Percentiles rank a stretch among this genome's conserved stretches.
These are phyloP conservation scores for Pseudisothecium myosuroides DNA, from an alignment of 225 moss, liverwort and hornwort species.

Conservation along the genomic window DNA sequence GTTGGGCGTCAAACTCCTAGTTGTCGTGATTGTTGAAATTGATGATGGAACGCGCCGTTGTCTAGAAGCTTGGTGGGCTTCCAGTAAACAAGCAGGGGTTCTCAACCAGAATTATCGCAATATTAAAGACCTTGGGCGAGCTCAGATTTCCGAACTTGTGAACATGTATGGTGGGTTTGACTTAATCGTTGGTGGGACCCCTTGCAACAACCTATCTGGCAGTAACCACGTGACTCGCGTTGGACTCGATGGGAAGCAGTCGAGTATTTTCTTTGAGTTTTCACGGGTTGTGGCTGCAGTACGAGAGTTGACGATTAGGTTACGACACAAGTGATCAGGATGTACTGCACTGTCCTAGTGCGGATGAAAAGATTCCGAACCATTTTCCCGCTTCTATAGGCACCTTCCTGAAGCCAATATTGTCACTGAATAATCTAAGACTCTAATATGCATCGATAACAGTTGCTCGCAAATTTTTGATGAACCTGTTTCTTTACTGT, in stretches of 20 bases:
- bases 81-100: slow-evolving; percentile 37
- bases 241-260: slow-evolving; percentile 48
- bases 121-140: slow-evolving; percentile 31
- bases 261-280: slow-evolving; percentile 62
- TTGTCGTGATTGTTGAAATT: slow-evolving; percentile 66
- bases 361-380: not conserved
- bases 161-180: slow-evolving; percentile 49
- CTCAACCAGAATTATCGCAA: slow-evolving; percentile 26
- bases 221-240: slow-evolving; percentile 41
- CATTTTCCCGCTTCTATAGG: not conserved
- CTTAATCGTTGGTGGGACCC: slow-evolving; percentile 73
- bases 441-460: not conserved
- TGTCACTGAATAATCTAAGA: not conserved
- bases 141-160: slow-evolving; percentile 21
- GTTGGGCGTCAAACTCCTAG: slow-evolving; percentile 42
- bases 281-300: slow-evolving; percentile 45
- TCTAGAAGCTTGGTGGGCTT: slow-evolving; percentile 57
- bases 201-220: slow-evolving; percentile 71
- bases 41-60: slow-evolving; percentile 29
- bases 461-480: not conserved
- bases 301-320: slow-evolving; percentile 19
- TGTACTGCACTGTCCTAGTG: not conserved
- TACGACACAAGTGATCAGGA: not conserved
- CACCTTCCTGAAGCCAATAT: not conserved
- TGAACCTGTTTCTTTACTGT: not conserved